These are phyloP conservation scores for Thuja plicata DNA, from an alignment of 83 land plant genomes.

Conservation along the genomic window DNA sequence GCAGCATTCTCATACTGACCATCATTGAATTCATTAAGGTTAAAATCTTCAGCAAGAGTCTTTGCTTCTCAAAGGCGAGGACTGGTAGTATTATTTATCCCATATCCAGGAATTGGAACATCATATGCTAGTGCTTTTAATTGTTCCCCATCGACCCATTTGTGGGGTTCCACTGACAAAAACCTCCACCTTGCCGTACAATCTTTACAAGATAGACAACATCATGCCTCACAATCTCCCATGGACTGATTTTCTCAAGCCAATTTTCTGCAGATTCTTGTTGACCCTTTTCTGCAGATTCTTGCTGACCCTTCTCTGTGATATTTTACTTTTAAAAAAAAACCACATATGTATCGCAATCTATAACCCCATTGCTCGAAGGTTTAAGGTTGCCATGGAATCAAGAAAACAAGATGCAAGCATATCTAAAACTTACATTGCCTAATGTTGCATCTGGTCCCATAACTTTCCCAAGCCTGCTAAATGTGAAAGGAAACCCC, in stretches of 20 bases:
- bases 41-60: conserved; percentile 66
- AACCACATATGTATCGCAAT: conserved; percentile 88
- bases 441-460: conserved; percentile 90
- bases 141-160: conserved; percentile 86
- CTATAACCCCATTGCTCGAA: conserved; percentile 99
- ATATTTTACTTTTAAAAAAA: conserved; percentile 83
- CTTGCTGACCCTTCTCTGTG: conserved; percentile 82
- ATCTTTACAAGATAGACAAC: too few relatives aligned
- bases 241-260: conserved; percentile 42
- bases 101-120: conserved; percentile 95
- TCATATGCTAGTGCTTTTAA: conserved; percentile 91
- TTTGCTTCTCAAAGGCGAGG: conserved; percentile 91
- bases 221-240: too few relatives aligned
- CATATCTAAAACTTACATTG: conserved; percentile 95
- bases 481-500: too few relatives aligned
- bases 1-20: conserved; percentile 83
- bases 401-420: conserved; percentile 97
- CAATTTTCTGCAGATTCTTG: conserved; percentile 87
- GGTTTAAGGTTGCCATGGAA: conserved; percentile 92
- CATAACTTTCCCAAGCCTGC: too few relatives aligned
- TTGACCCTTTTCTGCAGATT: too few relatives aligned
- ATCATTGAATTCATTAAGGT: conserved; percentile 76
- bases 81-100: conserved; percentile 83
- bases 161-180: conserved; percentile 24
- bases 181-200: too few relatives aligned